Evolutionary conservation across 371 early-diverging fungal genomes (phyloP).

Genomic region (Mucor piriformis): DNA sequence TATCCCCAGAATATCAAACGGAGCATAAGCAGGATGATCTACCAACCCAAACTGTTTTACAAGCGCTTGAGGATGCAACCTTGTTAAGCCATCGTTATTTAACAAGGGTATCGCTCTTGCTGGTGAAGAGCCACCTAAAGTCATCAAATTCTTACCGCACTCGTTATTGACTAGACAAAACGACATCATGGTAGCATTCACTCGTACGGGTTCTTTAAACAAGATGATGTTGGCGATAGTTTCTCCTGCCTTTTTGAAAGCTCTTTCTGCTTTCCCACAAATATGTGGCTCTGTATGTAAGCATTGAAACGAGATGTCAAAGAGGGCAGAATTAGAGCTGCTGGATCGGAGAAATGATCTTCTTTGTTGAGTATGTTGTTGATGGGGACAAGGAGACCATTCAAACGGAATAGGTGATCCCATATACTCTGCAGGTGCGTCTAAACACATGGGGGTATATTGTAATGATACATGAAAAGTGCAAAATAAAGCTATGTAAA

Average conservation of each 20-base stretch:
- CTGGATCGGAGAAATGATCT: not conserved
- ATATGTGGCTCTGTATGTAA: not conserved
- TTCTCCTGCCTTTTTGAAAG: conserved; percentile 34
- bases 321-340: conserved; percentile 4
- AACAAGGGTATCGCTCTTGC: conserved; percentile 35
- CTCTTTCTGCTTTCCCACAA: conserved; percentile 36
- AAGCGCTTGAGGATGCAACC: conserved; percentile 62
- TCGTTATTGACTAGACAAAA: conserved; percentile 41
- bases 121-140: conserved; percentile 42
- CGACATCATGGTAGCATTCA: conserved; percentile 48
- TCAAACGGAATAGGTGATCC: not conserved
- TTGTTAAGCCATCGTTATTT: conserved; percentile 28
- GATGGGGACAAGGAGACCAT: conserved; percentile 7
- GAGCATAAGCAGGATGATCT: conserved; percentile 28
- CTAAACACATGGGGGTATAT: conserved; percentile 3
- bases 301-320: conserved; percentile 21
- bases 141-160: conserved; percentile 29
- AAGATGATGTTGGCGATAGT: conserved; percentile 29
- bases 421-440: not conserved
- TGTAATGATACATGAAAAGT: not conserved
- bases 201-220: conserved; percentile 35
- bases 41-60: conserved; percentile 50
- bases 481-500: not conserved
- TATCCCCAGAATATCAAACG: conserved; percentile 56
- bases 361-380: not conserved